Percentiles rank a stretch among this genome's conserved stretches.
Conservation (phyloP, 164 flowering plant genomes). For the Warburgia ugandensis region DNA sequence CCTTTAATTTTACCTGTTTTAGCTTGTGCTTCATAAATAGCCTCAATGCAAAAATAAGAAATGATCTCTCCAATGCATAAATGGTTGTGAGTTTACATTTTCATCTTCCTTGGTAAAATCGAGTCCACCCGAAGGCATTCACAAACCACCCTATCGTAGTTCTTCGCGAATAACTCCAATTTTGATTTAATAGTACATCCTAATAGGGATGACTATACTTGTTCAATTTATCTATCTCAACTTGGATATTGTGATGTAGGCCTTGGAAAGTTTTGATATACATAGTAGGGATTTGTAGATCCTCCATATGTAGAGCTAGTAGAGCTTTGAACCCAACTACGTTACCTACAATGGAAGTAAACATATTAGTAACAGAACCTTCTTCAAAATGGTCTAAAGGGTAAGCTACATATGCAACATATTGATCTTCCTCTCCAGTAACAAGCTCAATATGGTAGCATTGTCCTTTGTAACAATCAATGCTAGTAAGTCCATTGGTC, state of each 20-base stretch:
- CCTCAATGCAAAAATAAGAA: constrained; percentile 11
- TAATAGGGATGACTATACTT: too few species aligned
- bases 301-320: too few species aligned
- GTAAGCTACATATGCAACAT: too few species aligned
- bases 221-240: too few species aligned
- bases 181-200: too few species aligned
- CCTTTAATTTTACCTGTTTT: too few species aligned
- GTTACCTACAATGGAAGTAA: constrained; percentile 6
- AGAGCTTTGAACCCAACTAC: constrained; percentile 10
- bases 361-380: constrained; percentile 7
- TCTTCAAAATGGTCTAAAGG: constrained; percentile 7
- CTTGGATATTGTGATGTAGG: too few species aligned
- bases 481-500: not conserved
- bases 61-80: constrained; percentile 11
- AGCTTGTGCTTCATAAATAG: constrained; percentile 7
- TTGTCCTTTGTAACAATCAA: not conserved
- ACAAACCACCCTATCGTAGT: constrained; percentile 6
- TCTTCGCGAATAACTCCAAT: constrained; percentile 3
- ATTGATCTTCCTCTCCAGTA: not conserved
- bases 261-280: too few species aligned
- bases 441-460: not conserved
- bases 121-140: constrained; percentile 8
- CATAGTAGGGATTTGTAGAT: too few species aligned
- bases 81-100: constrained; percentile 10
- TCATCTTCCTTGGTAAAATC: too few species aligned